Conservation (phyloP, 75 land plant species). For the Selaginella moellendorffii region DNA sequence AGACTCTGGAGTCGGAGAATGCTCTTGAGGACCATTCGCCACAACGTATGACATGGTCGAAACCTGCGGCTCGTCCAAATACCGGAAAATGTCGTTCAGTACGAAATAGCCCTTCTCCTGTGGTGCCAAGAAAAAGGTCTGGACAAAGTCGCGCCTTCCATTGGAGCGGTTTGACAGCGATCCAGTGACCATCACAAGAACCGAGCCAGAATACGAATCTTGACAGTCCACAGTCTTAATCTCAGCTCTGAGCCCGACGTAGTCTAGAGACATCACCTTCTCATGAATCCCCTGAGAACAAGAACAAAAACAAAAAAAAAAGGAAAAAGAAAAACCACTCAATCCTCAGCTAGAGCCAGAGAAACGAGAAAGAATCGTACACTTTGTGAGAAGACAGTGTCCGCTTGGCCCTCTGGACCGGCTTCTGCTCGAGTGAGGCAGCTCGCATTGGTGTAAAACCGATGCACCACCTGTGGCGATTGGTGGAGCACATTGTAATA, state of each 20-base stretch:
- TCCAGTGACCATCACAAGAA: constrained; percentile 52
- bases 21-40: not conserved
- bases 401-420: constrained; percentile 21
- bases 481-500: constrained; percentile 83
- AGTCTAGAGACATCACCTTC: constrained; percentile 42
- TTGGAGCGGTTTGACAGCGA: constrained; percentile 24
- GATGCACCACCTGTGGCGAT: constrained; percentile 60
- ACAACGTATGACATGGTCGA: not conserved
- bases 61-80: constrained; percentile 16
- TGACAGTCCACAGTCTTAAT: constrained; percentile 57
- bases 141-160: constrained; percentile 34
- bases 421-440: constrained; percentile 35
- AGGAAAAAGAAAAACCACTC: not conserved
- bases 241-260: constrained; percentile 28
- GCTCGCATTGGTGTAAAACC: constrained; percentile 76
- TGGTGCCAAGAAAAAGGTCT: constrained; percentile 60
- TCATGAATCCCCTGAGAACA: constrained; percentile 15
- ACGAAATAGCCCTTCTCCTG: constrained; percentile 57
- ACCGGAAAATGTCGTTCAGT: constrained; percentile 43
- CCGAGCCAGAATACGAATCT: constrained; percentile 37
- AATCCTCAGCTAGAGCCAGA: not conserved
- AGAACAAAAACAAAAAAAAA: not conserved
- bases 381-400: not conserved
- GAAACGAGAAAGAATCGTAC: not conserved
- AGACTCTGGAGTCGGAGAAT: not conserved